Evolutionary conservation across 1,284 basidiomycete genomes (phyloP), one percentile per base, ranked within the genome.

Genomic region (Afroboletus lepidellus): DNA sequence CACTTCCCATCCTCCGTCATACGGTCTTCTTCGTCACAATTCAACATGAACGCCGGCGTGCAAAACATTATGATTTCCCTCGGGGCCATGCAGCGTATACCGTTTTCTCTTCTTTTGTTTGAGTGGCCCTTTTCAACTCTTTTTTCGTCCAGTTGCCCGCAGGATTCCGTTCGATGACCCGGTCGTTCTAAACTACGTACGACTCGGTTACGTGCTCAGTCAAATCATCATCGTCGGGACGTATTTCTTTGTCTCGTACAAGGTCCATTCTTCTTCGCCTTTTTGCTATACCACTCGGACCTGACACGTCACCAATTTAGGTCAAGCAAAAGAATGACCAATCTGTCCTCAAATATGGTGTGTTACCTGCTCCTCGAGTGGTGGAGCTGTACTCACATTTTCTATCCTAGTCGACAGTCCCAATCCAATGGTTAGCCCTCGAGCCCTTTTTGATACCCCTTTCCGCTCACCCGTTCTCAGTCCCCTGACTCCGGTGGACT

Each of bases 241-340:
- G 32, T 95, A 92, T 76, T 94, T 91, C 76, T 90, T 80, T 61
- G 73, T 83, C 44, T 86, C 89, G 16, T 69, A 78, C 65, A 78
- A 81, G 70, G 87, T 90, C 51, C 48, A 76, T 50, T 77, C 61
- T 76, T 61, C 16, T 44, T 46, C 1, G 3, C 21, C 3, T 27
- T 37, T 25, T 43, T 25, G 6, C n/a, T 21, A 9, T 34, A 15
- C 18, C 8, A 5, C 13, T 41, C 32, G 12, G 41, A 23, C 30
- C 50, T 56, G 20, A 63, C 60, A 66, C 63, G 56, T 65, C 48
- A 50, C 51, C 60, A 47, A 13, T 46, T 29, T 61, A 94, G 91
- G 85, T 98, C 73, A 94, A 93, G 79, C 77, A 81, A 63, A 95
- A 94, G 81, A 98, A 98, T 69, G 96, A 98, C 74, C 81, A 91